A percentile compares a stretch with the other conserved stretches of the same genome.
Evolutionary conservation across 768 basidiomycete genomes (phyloP).

Genomic region (Rhodotorula graminis): DNA sequence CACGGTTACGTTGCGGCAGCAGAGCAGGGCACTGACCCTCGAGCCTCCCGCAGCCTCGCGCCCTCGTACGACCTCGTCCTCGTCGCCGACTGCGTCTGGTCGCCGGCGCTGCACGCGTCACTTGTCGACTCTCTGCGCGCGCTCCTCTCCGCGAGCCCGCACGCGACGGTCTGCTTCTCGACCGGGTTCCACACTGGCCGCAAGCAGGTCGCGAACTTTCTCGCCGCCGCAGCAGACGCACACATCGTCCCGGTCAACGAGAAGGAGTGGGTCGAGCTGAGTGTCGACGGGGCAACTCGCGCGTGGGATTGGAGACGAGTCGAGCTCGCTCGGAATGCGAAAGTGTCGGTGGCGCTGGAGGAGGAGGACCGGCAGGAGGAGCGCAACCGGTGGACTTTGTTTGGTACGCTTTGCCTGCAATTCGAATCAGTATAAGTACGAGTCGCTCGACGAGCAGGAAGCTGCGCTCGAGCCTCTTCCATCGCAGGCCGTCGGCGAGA

Average conservation of each 20-base stretch:
- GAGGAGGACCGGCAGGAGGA: constrained; percentile 27
- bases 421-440: no score
- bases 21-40: not conserved
- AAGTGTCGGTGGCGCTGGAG: no score
- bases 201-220: not conserved
- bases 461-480: no score
- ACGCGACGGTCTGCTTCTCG: not conserved
- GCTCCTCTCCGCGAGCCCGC: not conserved
- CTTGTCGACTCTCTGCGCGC: not conserved
- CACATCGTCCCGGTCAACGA: not conserved
- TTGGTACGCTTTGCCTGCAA: not conserved
- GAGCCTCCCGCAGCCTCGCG: not conserved
- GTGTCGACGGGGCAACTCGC: constrained; percentile 11
- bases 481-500: no score
- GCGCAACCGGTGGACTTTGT: constrained; percentile 23
- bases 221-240: not conserved
- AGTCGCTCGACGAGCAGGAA: no score
- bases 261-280: constrained; percentile 1
- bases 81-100: constrained; percentile 30
- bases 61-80: constrained; percentile 20
- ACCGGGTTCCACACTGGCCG: constrained; percentile 22
- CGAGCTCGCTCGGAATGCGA: not conserved
- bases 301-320: not conserved
- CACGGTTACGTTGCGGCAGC: not conserved
- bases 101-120: not conserved